A percentile compares a stretch with the other conserved stretches of the same genome.
phyloP scores from a whole-genome alignment of 164 flowering plant genomes.

The Piper longum region DNA sequence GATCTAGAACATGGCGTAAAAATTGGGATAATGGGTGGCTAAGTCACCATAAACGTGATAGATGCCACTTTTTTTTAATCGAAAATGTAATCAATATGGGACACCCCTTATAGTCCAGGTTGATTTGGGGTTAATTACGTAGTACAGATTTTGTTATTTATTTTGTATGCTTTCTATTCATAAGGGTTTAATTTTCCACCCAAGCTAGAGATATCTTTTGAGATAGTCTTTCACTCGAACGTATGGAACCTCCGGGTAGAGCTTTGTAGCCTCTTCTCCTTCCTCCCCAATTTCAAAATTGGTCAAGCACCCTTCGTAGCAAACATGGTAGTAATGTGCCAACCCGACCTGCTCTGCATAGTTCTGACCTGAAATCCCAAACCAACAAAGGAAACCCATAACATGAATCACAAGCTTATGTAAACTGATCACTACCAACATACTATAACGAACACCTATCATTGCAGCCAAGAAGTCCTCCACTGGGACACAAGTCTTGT shows the following conservation, averaged over 20 bases:
- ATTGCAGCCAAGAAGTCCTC: slow-evolving; percentile 29
- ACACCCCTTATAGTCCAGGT: too few species aligned
- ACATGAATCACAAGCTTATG: background rate
- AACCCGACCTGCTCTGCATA: slow-evolving; percentile 40
- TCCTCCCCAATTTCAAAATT: slow-evolving; percentile 46
- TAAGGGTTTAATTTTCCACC: too few species aligned
- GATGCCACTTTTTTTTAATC: too few species aligned
- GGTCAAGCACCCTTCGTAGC: slow-evolving; percentile 58
- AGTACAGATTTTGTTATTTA: too few species aligned
- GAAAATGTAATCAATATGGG: too few species aligned
- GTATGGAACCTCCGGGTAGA: slow-evolving; percentile 61
- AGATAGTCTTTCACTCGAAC: slow-evolving; percentile 42
- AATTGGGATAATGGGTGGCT: too few species aligned
- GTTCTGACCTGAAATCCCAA: slow-evolving; percentile 25
- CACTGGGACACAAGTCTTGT: slow-evolving; percentile 22
- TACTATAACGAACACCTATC: slow-evolving; percentile 23
- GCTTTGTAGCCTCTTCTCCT: slow-evolving; percentile 52
- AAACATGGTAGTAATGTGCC: slow-evolving; percentile 58
- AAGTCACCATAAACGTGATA: too few species aligned
- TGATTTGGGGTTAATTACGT: too few species aligned
- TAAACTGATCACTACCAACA: too few species aligned
- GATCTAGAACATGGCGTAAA: too few species aligned
- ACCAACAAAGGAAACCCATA: background rate
- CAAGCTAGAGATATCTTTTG: slow-evolving; percentile 17
- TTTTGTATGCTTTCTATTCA: too few species aligned